Evolutionary conservation across 1,284 basidiomycete species (phyloP).

Genomic region (Entoloma clypeatum): DNA sequence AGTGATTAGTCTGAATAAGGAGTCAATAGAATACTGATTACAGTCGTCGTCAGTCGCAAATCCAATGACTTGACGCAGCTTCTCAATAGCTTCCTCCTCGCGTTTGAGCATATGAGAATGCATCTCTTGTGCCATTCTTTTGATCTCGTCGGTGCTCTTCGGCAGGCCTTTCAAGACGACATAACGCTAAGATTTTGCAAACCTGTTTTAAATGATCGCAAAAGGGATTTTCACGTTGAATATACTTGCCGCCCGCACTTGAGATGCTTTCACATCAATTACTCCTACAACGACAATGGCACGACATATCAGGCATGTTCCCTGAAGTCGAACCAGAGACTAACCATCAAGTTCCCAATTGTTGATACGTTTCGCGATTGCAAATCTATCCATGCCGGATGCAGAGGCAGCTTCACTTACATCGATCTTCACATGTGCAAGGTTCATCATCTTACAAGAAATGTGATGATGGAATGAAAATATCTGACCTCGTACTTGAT

Average conservation of each 20-base stretch:
- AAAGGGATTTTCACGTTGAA: too few relatives aligned
- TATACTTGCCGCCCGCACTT: conserved; percentile 16
- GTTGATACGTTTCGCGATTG: conserved; percentile 12
- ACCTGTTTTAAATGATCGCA: too few relatives aligned
- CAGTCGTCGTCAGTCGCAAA: conserved; percentile 46
- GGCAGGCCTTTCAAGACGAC: conserved; percentile 12
- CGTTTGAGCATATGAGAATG: conserved; percentile 13
- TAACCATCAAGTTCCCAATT: conserved; percentile 16
- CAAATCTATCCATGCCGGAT: conserved; percentile 10
- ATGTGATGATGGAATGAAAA: background rate
- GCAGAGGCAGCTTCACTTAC: conserved; percentile 7
- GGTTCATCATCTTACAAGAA: background rate
- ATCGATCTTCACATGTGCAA: conserved; percentile 8
- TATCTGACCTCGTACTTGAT: conserved; percentile 13
- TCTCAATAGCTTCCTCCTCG: conserved; percentile 15
- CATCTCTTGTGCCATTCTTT: conserved; percentile 11
- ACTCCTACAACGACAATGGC: conserved; percentile 5
- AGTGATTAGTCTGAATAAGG: background rate
- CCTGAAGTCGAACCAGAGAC: background rate
- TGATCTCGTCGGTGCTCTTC: conserved; percentile 9
- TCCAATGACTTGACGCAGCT: conserved; percentile 22
- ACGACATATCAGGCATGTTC: background rate
- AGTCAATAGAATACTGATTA: conserved; percentile 20
- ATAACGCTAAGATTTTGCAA: too few relatives aligned
- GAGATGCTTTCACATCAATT: conserved; percentile 14